A percentile compares a stretch with the other conserved stretches of the same genome.
These are phyloP conservation scores for Botryosphaeria dothidea DNA, from an alignment of 2,329 filamentous ascomycete species.

Conservation along the genomic window DNA sequence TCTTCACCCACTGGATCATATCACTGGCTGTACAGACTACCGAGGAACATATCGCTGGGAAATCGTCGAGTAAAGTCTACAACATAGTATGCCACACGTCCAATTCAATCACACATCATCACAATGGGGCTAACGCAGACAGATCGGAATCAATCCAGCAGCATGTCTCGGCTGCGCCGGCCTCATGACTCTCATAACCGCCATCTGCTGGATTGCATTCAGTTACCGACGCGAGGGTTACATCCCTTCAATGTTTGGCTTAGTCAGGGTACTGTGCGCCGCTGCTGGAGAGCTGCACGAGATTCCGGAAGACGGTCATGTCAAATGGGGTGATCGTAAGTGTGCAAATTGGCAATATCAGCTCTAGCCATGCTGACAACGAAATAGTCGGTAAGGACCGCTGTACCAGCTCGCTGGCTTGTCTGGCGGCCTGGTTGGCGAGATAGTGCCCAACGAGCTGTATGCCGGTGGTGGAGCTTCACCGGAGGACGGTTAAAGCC, in stretches of 20 bases:
- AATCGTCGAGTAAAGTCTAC: not conserved
- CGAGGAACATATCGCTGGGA: not conserved
- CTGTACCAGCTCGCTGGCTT: constrained; percentile 19
- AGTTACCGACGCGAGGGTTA: constrained; percentile 32
- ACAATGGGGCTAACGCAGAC: constrained; percentile 18
- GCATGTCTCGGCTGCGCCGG: constrained; percentile 22
- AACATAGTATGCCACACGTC: not conserved
- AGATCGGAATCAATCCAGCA: not conserved
- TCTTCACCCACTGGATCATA: constrained; percentile 33
- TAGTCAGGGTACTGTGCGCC: constrained; percentile 31
- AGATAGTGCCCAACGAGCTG: constrained; percentile 30
- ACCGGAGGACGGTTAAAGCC: not conserved
- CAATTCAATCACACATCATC: too few relatives aligned
- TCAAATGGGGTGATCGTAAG: constrained; percentile 2
- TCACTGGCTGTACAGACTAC: constrained; percentile 15
- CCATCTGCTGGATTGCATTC: constrained; percentile 32
- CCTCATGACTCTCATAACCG: constrained; percentile 31
- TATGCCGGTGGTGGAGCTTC: constrained; percentile 21
- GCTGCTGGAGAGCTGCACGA: constrained; percentile 30
- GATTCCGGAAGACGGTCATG: constrained; percentile 24
- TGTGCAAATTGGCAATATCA: not conserved
- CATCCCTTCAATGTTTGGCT: constrained; percentile 36
- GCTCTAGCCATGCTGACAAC: not conserved
- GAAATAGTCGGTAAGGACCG: constrained; percentile 28
- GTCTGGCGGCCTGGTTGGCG: constrained; percentile 26